Base-by-base conservation (phyloP, 352 stramenopile species). In the Globisporangium uncinulatum region DNA sequence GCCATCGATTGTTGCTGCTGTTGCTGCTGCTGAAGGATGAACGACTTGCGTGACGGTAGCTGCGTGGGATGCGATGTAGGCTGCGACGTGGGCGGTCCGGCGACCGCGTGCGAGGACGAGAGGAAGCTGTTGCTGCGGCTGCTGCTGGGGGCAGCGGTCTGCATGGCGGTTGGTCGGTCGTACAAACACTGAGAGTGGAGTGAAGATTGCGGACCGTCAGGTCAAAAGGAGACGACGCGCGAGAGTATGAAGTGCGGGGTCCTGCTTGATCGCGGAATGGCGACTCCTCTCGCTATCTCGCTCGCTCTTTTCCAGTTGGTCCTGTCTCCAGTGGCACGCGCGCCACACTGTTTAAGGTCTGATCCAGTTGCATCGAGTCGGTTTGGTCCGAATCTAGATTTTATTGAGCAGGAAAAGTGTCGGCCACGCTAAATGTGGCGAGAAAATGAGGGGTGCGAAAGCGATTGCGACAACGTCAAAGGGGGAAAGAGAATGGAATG, bases 41-140 rank as follows among this genome's bases (percentile, higher is more conserved):
- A 63, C 45, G 73, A 73, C 48, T 83, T 83, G 48, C 59, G 73
- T 19, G 73, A 83, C 50, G 70, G 73, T n/a, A 68, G 63, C 17
- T 61, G 65, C 45, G 63, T 56, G 4, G 60, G 51, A 29, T 29
- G 24, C 24, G 24, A 29, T 29, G 24, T 4, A 4, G 24, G 24
- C 11, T 65, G 70, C 49, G 59, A 55, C 45, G 59, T 50, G 21
- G 53, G 48, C 19, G 48, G 29, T 11, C 54, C 48, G 62, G 50
- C 58, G 47, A 63, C 36, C 21, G 48, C 56, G 17, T 62, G 48
- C 20, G 50, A n/a, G 6, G 45, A 52, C n/a, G 50, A 62, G 24
- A 62, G 37, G 48, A 62, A 62, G 48, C 47, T 57, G 56, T 62
- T 56, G 56, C 48, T 62, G 19, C 56, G 48, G 29, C 14, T 57